Evolutionary conservation across 805 yeast species (phyloP).

Genomic region (Saturnispora ahearnii): DNA sequence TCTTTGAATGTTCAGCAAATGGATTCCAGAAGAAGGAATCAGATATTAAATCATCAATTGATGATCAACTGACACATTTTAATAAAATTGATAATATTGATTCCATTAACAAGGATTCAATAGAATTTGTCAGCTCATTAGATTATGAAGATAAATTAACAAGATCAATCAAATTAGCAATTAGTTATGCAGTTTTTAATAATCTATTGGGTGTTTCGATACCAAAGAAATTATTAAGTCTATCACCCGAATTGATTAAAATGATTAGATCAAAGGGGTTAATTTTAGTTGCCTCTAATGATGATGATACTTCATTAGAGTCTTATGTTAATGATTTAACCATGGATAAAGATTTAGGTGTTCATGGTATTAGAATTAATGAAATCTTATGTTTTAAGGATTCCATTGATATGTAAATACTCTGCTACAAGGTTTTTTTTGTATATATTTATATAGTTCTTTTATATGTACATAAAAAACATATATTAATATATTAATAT

Average conservation of each 20-base stretch:
- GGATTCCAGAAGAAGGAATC: constrained; percentile 23
- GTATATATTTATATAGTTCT: too few species aligned
- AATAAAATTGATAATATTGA: constrained; percentile 30
- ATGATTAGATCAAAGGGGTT: constrained; percentile 74
- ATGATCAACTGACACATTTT: constrained; percentile 8
- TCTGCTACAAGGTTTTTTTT: not conserved
- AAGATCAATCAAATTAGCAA: constrained; percentile 73
- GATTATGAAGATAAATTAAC: constrained; percentile 37
- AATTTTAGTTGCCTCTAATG: constrained; percentile 52
- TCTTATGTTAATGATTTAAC: constrained; percentile 10
- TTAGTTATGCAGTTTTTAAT: constrained; percentile 69
- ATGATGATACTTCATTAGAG: constrained; percentile 17
- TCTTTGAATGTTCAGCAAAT: constrained; percentile 34
- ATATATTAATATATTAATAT: too few species aligned
- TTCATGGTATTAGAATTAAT: constrained; percentile 58
- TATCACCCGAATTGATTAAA: constrained; percentile 70
- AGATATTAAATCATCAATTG: not conserved
- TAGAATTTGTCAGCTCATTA: constrained; percentile 25
- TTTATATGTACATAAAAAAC: too few species aligned
- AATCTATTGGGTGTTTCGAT: constrained; percentile 79
- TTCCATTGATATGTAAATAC: constrained; percentile 30
- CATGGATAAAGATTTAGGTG: constrained; percentile 32
- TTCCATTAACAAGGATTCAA: constrained; percentile 29
- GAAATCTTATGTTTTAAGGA: constrained; percentile 62
- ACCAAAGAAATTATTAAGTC: constrained; percentile 56